Conservation (phyloP, 2,329 filamentous ascomycete species). For the Peltaster fructicola region DNA sequence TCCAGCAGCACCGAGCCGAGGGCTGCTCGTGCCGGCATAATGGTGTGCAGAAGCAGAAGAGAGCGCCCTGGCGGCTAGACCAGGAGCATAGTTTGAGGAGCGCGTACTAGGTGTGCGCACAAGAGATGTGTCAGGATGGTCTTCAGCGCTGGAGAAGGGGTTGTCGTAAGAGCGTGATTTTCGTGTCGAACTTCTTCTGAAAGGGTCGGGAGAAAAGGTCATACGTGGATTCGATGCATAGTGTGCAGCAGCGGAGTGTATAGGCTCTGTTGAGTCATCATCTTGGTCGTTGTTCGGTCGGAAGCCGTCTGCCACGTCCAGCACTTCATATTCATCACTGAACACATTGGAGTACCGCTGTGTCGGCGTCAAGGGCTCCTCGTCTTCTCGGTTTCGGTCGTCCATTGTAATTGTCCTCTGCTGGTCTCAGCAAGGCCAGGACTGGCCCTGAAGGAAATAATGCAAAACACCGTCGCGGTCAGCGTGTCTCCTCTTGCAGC, state of each 20-base stretch:
- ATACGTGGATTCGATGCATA: constrained; percentile 9
- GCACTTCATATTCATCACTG: constrained; percentile 30
- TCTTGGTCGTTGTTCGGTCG: constrained; percentile 20
- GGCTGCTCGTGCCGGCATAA: constrained; percentile 35
- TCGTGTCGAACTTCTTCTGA: constrained; percentile 14
- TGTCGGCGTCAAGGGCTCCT: constrained; percentile 13
- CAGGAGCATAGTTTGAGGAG: constrained; percentile 13
- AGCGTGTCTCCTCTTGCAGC: too few species aligned
- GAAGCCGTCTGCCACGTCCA: constrained; percentile 30
- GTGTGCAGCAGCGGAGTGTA: constrained; percentile 16
- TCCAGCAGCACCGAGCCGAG: constrained; percentile 50
- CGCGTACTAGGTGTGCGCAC: constrained; percentile 13
- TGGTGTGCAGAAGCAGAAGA: constrained; percentile 22
- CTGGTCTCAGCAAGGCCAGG: too few species aligned
- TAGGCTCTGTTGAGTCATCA: constrained; percentile 8
- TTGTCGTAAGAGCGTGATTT: constrained; percentile 15
- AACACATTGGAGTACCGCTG: constrained; percentile 27
- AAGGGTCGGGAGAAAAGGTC: constrained; percentile 6
- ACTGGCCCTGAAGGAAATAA: too few species aligned
- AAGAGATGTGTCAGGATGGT: constrained; percentile 12
- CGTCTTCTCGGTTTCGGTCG: too few species aligned
- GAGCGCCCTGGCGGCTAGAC: constrained; percentile 12
- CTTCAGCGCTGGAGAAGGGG: constrained; percentile 20
- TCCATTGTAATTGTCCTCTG: too few species aligned
- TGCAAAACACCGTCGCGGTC: too few species aligned